Conservation (phyloP, 1,284 basidiomycete species). For the Pholiota adiposa region DNA sequence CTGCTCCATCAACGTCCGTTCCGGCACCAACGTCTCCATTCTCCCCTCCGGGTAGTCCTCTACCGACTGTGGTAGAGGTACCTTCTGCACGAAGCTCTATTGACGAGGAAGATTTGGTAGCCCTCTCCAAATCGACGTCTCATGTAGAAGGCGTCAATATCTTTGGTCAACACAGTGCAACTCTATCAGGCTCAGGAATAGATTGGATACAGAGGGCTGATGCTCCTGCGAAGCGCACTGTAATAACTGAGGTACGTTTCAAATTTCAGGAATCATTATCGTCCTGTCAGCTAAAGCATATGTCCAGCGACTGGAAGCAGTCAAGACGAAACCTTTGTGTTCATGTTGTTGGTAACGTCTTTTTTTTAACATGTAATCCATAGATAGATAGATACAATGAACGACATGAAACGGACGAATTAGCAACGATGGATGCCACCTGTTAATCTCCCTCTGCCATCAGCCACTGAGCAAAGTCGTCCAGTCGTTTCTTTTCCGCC, state of each 20-base stretch:
- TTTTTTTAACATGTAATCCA: conserved; percentile 17
- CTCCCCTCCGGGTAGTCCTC: conserved; percentile 51
- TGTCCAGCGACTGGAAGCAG: conserved; percentile 69
- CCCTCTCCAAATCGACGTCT: conserved; percentile 75
- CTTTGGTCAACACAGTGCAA: conserved; percentile 47
- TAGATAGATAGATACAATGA: conserved; percentile 17
- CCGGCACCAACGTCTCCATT: conserved; percentile 45
- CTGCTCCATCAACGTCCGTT: conserved; percentile 27
- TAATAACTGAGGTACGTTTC: conserved; percentile 67
- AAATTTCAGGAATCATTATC: conserved; percentile 1
- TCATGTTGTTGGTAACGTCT: conserved; percentile 69
- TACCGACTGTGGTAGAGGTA: conserved; percentile 60
- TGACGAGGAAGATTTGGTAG: conserved; percentile 73
- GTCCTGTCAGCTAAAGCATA: neutral
- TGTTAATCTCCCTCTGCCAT: conserved; percentile 71
- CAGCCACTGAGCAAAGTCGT: conserved; percentile 89
- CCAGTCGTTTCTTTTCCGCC: conserved; percentile 82
- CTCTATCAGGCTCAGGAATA: conserved; percentile 48
- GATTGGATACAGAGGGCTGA: conserved; percentile 72
- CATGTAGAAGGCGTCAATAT: conserved; percentile 56
- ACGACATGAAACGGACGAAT: conserved; percentile 9
- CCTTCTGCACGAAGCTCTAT: conserved; percentile 52
- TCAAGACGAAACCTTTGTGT: conserved; percentile 68
- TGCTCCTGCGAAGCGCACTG: conserved; percentile 55
- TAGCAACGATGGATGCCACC: conserved; percentile 1